A percentile compares a stretch with the other conserved stretches of the same genome.
Conservation (phyloP, 2,329 filamentous ascomycete genomes). For the Aspergillus brunneoviolaceus region DNA sequence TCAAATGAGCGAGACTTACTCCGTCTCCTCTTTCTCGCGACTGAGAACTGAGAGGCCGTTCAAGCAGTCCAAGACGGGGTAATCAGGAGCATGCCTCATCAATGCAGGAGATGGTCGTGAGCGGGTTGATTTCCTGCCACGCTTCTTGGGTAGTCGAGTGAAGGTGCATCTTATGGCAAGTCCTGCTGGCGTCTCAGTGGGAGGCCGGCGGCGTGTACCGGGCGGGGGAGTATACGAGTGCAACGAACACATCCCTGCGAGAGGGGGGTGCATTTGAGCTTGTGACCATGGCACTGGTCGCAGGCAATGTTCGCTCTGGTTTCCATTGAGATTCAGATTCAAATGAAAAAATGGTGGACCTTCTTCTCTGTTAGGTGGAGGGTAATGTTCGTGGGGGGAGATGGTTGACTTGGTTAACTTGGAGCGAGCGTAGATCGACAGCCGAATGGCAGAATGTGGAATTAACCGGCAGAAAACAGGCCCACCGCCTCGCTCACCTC, state of each 20-base stretch:
- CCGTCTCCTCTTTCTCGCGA: neutral
- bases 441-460: neutral
- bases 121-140: neutral
- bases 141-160: neutral
- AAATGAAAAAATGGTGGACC: neutral
- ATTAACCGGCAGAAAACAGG: neutral
- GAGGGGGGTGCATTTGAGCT: conserved; percentile 1
- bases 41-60: neutral
- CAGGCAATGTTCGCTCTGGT: neutral
- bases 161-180: conserved; percentile 3
- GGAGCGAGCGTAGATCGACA: neutral
- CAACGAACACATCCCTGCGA: conserved; percentile 2
- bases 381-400: too few species aligned
- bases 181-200: neutral
- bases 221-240: neutral
- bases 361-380: neutral
- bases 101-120: neutral
- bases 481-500: neutral
- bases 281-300: conserved; percentile 4
- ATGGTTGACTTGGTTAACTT: too few species aligned
- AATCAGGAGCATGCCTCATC: neutral
- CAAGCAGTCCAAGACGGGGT: neutral
- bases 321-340: neutral
- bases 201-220: neutral
- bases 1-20: neutral